A percentile compares a stretch with the other conserved stretches of the same genome.
Conservation (phyloP, 345 rosid genomes). For the Syzygium aromaticum region DNA sequence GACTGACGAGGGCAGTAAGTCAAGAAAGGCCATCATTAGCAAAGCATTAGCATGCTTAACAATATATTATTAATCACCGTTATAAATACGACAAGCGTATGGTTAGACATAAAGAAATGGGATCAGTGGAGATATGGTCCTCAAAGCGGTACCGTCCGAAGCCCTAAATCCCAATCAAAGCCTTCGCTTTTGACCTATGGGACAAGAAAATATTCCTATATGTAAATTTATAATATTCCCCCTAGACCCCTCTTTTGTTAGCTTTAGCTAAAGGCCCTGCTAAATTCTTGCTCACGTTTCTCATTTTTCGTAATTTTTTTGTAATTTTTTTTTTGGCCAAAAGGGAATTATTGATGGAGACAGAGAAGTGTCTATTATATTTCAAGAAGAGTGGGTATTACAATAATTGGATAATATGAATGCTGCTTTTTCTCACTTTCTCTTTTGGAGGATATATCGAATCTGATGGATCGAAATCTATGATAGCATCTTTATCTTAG, state of each 20-base stretch:
- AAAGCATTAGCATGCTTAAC: not conserved
- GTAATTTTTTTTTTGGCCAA: not conserved
- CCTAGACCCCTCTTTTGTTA: not conserved
- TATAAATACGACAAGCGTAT: not conserved
- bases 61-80: not conserved
- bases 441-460: not conserved
- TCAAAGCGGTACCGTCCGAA: constrained; percentile 4
- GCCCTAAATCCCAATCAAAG: not conserved
- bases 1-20: not conserved
- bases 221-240: not conserved
- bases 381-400: not conserved
- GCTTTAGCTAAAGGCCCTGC: constrained; percentile 9
- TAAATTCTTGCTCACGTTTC: constrained; percentile 6
- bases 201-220: not conserved
- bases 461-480: not conserved
- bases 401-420: constrained; percentile 3
- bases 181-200: constrained; percentile 28
- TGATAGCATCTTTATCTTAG: not conserved
- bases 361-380: not conserved
- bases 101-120: not conserved
- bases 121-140: not conserved
- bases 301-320: not conserved
- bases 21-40: not conserved
- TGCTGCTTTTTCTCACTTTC: not conserved
- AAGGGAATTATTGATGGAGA: constrained; percentile 9